A percentile compares a stretch with the other conserved stretches of the same genome.
phyloP scores from a whole-genome alignment of 768 basidiomycete genomes.

The Kockovaella imperatae region DNA sequence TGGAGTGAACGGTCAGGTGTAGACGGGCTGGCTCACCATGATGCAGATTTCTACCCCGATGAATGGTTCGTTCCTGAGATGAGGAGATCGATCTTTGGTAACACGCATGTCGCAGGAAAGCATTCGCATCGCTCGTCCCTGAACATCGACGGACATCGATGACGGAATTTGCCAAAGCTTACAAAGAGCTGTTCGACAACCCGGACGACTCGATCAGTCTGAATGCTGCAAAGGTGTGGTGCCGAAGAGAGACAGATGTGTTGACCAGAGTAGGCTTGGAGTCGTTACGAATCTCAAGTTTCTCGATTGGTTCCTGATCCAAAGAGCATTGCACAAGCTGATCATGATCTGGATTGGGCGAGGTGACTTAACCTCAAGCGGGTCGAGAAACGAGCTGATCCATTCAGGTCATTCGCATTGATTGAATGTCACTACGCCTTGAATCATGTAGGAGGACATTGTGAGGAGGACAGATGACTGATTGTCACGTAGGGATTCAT shows the following conservation, averaged over 20 bases:
- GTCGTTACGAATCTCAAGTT: constrained; percentile 64
- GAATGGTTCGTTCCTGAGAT: constrained; percentile 71
- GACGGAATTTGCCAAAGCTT: constrained; percentile 69
- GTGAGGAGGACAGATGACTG: neutral
- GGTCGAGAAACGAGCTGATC: too few species aligned
- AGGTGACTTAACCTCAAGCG: too few species aligned
- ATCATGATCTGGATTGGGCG: constrained; percentile 4
- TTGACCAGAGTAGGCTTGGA: too few species aligned
- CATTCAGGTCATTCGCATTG: constrained; percentile 31
- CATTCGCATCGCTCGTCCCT: constrained; percentile 71
- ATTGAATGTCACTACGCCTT: constrained; percentile 74
- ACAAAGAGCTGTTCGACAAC: constrained; percentile 69
- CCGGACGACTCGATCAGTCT: constrained; percentile 59
- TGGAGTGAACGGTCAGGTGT: neutral
- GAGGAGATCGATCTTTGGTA: neutral
- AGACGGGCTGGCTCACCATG: neutral
- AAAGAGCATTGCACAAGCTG: neutral
- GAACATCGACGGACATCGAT: constrained; percentile 55
- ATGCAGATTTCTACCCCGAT: constrained; percentile 58
- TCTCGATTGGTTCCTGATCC: constrained; percentile 1
- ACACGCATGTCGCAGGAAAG: constrained; percentile 63
- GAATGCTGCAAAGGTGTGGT: constrained; percentile 74
- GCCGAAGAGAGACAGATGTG: too few species aligned
- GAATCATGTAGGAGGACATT: constrained; percentile 55
- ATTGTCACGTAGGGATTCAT: constrained; percentile 58